phyloP scores from a whole-genome alignment of 2,329 filamentous ascomycete genomes.

The Aspergillus flavus region DNA sequence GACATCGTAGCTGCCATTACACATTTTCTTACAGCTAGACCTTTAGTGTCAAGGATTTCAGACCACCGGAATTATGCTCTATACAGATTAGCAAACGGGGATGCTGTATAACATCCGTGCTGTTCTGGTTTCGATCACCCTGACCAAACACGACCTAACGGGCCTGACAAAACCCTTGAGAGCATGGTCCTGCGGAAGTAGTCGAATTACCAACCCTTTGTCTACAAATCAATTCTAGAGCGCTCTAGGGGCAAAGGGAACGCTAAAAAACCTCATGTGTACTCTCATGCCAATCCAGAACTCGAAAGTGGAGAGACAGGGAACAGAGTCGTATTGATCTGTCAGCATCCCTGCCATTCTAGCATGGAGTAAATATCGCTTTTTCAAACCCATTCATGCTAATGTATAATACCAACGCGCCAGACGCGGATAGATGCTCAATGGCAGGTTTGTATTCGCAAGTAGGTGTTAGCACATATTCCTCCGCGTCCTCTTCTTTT shows the following conservation, averaged over 20 bases:
- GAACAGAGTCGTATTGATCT: background rate
- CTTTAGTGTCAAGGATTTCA: background rate
- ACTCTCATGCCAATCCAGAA: background rate
- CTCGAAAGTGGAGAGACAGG: no score
- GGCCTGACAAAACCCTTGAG: background rate
- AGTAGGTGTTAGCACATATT: no score
- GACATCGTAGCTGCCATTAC: background rate
- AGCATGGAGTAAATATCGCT: background rate
- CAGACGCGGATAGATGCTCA: no score
- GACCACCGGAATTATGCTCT: background rate
- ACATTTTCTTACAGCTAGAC: background rate
- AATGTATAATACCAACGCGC: no score
- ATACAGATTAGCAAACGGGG: background rate
- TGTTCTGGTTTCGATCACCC: background rate
- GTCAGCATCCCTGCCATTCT: background rate
- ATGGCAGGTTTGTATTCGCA: no score
- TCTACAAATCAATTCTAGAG: background rate
- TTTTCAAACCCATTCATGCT: background rate
- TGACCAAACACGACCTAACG: no score
- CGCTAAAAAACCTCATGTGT: background rate
- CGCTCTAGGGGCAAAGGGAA: background rate
- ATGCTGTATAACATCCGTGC: background rate
- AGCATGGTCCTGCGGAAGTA: background rate
- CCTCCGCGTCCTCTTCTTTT: no score
- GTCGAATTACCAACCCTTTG: background rate